Evolutionary conservation across 2,329 filamentous ascomycete species (phyloP).

Genomic region (Fusarium sp.): DNA sequence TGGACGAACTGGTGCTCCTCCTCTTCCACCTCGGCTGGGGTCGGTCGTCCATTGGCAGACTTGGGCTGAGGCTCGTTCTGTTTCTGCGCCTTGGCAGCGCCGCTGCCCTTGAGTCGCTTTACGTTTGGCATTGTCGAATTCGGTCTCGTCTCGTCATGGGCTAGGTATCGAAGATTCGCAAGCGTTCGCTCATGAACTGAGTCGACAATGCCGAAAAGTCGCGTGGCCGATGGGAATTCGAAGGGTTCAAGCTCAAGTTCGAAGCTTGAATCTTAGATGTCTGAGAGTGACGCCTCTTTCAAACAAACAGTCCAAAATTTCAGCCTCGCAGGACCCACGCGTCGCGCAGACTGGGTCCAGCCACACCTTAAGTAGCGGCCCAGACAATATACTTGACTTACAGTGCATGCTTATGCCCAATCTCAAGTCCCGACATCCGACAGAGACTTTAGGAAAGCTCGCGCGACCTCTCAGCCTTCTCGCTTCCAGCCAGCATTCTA

Average conservation of each 20-base stretch:
- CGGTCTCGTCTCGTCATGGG: constrained; percentile 40
- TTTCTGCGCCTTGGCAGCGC: constrained; percentile 54
- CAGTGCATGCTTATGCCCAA: accelerated
- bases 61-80: constrained; percentile 53
- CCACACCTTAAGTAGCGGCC: constrained; percentile 32
- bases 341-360: constrained; percentile 34
- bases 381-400: constrained; percentile 16
- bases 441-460: constrained; percentile 15
- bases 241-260: constrained; percentile 18
- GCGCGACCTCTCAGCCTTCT: constrained; percentile 41
- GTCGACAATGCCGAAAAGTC: constrained; percentile 19
- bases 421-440: constrained; percentile 3
- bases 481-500: constrained; percentile 20
- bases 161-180: constrained; percentile 9
- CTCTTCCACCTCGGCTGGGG: constrained; percentile 75
- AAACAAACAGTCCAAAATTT: constrained; percentile 47
- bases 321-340: constrained; percentile 50
- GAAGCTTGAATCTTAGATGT: constrained; percentile 31
- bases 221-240: constrained; percentile 22
- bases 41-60: constrained; percentile 55
- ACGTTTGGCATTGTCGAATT: constrained; percentile 64
- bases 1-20: constrained; percentile 78
- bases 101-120: constrained; percentile 68
- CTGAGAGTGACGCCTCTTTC: constrained; percentile 38
- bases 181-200: constrained; percentile 13